phyloP scores from a whole-genome alignment of 2,329 filamentous ascomycete species.

The Diplodia corticola region DNA sequence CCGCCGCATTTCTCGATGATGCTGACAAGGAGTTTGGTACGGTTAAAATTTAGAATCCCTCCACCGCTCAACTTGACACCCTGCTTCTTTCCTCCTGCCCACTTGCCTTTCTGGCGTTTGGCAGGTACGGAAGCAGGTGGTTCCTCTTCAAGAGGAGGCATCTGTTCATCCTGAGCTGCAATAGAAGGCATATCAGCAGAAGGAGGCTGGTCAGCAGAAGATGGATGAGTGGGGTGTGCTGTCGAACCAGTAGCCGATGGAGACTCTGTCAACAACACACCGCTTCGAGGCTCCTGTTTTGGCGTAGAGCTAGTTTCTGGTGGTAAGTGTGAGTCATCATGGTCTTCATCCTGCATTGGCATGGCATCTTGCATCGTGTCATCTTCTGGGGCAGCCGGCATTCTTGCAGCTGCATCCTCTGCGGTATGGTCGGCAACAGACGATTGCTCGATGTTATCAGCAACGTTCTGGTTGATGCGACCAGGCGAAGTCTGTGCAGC shows the following conservation, averaged over 20 bases:
- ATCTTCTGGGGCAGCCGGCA: background rate
- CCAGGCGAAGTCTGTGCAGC: too few species aligned
- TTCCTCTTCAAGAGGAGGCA: slow-evolving; percentile 3
- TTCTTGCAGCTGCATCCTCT: background rate
- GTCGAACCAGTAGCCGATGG: background rate
- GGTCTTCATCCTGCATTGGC: background rate
- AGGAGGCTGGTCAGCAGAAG: background rate
- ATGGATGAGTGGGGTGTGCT: too few species aligned
- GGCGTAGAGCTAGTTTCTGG: background rate
- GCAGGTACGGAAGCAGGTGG: background rate
- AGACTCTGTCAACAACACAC: background rate
- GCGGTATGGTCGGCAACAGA: background rate
- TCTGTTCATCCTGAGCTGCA: background rate
- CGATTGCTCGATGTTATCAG: too few species aligned
- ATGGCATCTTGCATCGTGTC: background rate
- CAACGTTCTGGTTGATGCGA: too few species aligned
- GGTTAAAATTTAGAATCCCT: slow-evolving; percentile 44
- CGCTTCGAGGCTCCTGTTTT: background rate
- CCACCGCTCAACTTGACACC: slow-evolving; percentile 41
- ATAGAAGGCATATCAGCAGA: background rate
- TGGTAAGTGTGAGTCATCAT: background rate
- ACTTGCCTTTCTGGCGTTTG: slow-evolving; percentile 17
- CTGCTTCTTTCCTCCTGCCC: slow-evolving; percentile 23
- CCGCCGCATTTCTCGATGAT: slow-evolving; percentile 57
- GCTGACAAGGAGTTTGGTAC: slow-evolving; percentile 55